Evolutionary conservation across 148 eudicot species (phyloP).

Genomic region (Hydrangea macrophylla): DNA sequence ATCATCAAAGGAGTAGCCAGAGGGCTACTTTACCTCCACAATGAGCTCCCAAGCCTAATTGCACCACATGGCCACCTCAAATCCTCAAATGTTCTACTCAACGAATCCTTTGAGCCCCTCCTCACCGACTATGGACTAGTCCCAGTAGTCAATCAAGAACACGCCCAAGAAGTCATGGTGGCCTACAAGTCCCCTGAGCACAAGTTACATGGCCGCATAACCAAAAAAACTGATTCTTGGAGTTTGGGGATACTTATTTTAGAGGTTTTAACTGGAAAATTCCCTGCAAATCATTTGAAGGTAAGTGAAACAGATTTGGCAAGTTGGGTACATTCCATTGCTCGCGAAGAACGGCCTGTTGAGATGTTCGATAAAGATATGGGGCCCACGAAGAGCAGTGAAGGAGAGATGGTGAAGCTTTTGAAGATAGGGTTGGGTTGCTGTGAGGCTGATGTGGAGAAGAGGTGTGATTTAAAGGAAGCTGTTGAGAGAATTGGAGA

Average conservation of each 20-base stretch:
- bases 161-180: slow-evolving; percentile 59
- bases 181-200: slow-evolving; percentile 89
- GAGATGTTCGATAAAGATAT: slow-evolving; percentile 58
- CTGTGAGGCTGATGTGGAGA: slow-evolving; percentile 52
- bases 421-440: slow-evolving; percentile 58
- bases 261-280: slow-evolving; percentile 62
- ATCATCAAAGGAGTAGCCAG: slow-evolving; percentile 66
- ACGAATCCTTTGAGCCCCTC: slow-evolving; percentile 38
- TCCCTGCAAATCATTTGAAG: slow-evolving; percentile 42
- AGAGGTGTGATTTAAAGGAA: slow-evolving; percentile 66
- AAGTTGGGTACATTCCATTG: slow-evolving; percentile 30
- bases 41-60: slow-evolving; percentile 54
- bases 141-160: slow-evolving; percentile 70
- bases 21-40: slow-evolving; percentile 63
- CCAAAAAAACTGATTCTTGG: slow-evolving; percentile 80
- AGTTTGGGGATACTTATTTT: slow-evolving; percentile 69
- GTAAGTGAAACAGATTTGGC: slow-evolving; percentile 38
- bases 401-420: slow-evolving; percentile 69
- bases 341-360: slow-evolving; percentile 9
- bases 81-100: slow-evolving; percentile 76
- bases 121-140: slow-evolving; percentile 64
- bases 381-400: slow-evolving; percentile 24
- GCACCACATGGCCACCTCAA: slow-evolving; percentile 88
- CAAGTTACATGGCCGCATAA: slow-evolving; percentile 38
- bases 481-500: slow-evolving; percentile 57